These are phyloP conservation scores for Pilobolus umbonatus DNA, from an alignment of 192 early-diverging fungal species.

Conservation along the genomic window DNA sequence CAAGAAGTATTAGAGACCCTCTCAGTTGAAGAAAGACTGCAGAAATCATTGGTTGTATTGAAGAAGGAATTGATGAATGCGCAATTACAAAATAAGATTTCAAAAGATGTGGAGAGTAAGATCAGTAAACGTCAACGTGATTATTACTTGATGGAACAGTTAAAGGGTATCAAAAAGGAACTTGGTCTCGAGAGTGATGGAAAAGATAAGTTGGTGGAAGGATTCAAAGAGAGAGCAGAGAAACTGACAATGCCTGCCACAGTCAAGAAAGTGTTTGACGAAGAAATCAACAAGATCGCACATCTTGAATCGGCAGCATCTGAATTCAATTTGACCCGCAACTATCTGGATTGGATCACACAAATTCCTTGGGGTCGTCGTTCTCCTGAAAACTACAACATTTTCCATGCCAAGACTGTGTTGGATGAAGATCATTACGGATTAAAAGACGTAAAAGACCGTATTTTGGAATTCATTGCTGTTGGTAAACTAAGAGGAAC, in stretches of 20 bases:
- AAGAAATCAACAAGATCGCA: slow-evolving; percentile 90
- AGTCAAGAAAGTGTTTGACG: slow-evolving; percentile 93
- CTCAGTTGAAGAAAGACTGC: slow-evolving; percentile 84
- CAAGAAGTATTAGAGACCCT: slow-evolving; percentile 89
- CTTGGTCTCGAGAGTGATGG: slow-evolving; percentile 96
- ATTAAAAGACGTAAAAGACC: slow-evolving; percentile 98
- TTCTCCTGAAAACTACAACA: slow-evolving; percentile 89
- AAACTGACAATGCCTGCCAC: slow-evolving; percentile 85
- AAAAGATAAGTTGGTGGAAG: slow-evolving; percentile 95
- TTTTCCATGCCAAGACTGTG: slow-evolving; percentile 77
- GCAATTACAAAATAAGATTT: slow-evolving; percentile 96
- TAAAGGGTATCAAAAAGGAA: slow-evolving; percentile 99
- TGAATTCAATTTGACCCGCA: slow-evolving; percentile 98
- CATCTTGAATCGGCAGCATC: slow-evolving; percentile 92
- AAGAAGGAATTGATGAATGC: slow-evolving; percentile 99
- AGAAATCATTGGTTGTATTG: slow-evolving; percentile 87
- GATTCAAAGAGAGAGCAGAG: slow-evolving; percentile 83
- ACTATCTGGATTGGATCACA: slow-evolving; percentile 98
- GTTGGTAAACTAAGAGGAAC: slow-evolving; percentile 93
- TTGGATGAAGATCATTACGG: slow-evolving; percentile 99
- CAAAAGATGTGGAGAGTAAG: slow-evolving; percentile 96
- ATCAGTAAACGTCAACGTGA: slow-evolving; percentile 97
- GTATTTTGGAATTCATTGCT: slow-evolving; percentile 98
- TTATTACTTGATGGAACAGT: slow-evolving; percentile 99
- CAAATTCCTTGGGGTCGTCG: slow-evolving; percentile 95